These are phyloP conservation scores for Neurospora terricola DNA, from an alignment of 495 filamentous ascomycete genomes.

Conservation along the genomic window DNA sequence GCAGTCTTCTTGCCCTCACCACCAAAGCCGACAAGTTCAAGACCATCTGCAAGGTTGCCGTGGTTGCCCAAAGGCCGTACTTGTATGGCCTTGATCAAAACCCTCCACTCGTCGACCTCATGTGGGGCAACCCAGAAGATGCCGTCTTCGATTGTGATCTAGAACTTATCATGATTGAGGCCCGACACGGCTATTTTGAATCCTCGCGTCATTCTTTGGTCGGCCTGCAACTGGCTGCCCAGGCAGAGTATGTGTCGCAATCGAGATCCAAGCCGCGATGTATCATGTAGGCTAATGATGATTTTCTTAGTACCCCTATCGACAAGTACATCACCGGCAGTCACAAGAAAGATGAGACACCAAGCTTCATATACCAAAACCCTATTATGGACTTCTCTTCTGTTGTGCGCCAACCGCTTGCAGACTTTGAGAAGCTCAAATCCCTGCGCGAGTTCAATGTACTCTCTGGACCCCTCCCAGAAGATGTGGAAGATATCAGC, in stretches of 20 bases:
- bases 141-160: constrained; percentile 54
- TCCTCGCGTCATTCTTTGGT: constrained; percentile 59
- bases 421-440: constrained; percentile 38
- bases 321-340: constrained; percentile 34
- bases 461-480: constrained; percentile 31
- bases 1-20: constrained; percentile 61
- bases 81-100: constrained; percentile 45
- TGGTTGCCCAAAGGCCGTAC: constrained; percentile 61
- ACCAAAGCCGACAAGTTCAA: constrained; percentile 54
- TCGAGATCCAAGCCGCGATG: neutral
- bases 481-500: constrained; percentile 23
- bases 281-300: neutral
- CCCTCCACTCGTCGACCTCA: constrained; percentile 67
- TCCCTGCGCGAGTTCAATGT: constrained; percentile 31
- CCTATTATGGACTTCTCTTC: constrained; percentile 26
- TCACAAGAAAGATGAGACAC: constrained; percentile 26
- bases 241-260: constrained; percentile 41
- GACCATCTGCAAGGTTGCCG: constrained; percentile 57
- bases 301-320: constrained; percentile 9
- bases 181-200: constrained; percentile 63
- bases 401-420: constrained; percentile 13
- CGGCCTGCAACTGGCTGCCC: constrained; percentile 61
- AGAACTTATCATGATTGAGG: constrained; percentile 73
- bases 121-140: constrained; percentile 54
- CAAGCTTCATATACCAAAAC: constrained; percentile 19